Conservation (phyloP, 768 basidiomycete species). For the Auricularia sp. region DNA sequence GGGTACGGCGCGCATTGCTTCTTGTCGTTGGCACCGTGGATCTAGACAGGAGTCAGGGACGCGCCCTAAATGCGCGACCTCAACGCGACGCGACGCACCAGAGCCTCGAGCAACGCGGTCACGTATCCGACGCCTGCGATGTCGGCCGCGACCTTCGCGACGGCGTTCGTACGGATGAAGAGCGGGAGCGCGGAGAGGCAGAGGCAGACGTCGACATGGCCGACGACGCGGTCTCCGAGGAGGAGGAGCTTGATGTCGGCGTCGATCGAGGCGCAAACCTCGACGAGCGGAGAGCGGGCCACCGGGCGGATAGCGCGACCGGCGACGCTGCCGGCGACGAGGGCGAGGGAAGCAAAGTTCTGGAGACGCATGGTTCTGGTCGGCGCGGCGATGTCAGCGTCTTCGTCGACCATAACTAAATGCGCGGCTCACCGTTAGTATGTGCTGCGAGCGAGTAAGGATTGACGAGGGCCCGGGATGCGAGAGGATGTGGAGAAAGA, state of each 20-base stretch:
- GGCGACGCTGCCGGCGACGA: neutral
- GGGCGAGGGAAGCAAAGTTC: neutral
- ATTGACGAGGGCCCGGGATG: neutral
- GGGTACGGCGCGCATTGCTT: neutral
- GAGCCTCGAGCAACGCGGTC: constrained; percentile 9
- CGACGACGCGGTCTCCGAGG: neutral
- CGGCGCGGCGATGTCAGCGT: neutral
- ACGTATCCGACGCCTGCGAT: constrained; percentile 23
- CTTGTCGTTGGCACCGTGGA: neutral
- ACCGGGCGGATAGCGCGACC: neutral
- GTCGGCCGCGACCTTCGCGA: constrained; percentile 20
- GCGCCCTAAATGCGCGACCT: neutral
- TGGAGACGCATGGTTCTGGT: neutral
- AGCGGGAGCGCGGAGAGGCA: constrained; percentile 30
- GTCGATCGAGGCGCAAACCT: neutral
- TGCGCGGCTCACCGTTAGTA: neutral
- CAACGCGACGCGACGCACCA: neutral
- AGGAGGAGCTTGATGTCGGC: neutral
- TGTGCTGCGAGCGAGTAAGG: neutral
- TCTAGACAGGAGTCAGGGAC: neutral
- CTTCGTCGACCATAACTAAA: neutral
- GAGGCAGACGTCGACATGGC: constrained; percentile 29
- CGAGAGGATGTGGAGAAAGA: neutral
- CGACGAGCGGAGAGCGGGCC: neutral
- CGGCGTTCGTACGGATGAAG: constrained; percentile 23